Evolutionary conservation across 176 grass and related monocot species (phyloP).

Genomic region (Dendrocalamus sinicus): DNA sequence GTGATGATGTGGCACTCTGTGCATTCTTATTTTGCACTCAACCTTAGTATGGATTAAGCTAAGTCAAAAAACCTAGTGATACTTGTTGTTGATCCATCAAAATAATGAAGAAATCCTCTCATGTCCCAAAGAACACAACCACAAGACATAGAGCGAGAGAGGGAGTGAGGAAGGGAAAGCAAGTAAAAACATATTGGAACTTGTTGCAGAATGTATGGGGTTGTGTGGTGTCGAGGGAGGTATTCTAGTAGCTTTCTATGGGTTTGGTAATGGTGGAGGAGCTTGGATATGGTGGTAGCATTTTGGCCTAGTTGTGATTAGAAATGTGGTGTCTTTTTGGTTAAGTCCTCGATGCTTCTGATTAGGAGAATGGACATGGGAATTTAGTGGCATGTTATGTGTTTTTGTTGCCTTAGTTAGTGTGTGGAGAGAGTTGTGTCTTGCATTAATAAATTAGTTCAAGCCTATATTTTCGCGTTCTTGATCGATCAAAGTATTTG

Average conservation of each 20-base stretch:
- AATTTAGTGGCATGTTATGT: constrained; percentile 1
- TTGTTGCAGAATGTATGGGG: constrained; percentile 24
- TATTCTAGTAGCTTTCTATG: constrained; percentile 26
- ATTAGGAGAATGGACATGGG: not conserved
- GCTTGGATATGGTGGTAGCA: constrained; percentile 17
- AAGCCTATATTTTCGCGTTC: not conserved
- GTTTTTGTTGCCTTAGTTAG: not conserved
- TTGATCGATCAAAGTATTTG: constrained; percentile 10
- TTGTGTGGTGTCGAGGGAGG: not conserved
- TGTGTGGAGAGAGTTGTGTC: not conserved
- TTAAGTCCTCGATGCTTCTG: not conserved
- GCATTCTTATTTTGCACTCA: too few relatives aligned
- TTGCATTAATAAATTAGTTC: constrained; percentile 10
- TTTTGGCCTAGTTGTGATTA: constrained; percentile 24
- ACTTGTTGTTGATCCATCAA: too few relatives aligned
- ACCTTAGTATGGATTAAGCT: too few relatives aligned
- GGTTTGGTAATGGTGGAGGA: constrained; percentile 31
- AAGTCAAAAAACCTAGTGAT: too few relatives aligned
- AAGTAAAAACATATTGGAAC: not conserved
- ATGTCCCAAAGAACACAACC: too few relatives aligned
- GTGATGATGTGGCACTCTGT: too few relatives aligned
- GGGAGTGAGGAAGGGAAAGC: too few relatives aligned
- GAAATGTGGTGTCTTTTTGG: not conserved
- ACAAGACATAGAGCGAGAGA: too few relatives aligned
- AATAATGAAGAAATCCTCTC: too few relatives aligned